Conservation (phyloP, 768 basidiomycete genomes). For the Mrakia gelida region DNA sequence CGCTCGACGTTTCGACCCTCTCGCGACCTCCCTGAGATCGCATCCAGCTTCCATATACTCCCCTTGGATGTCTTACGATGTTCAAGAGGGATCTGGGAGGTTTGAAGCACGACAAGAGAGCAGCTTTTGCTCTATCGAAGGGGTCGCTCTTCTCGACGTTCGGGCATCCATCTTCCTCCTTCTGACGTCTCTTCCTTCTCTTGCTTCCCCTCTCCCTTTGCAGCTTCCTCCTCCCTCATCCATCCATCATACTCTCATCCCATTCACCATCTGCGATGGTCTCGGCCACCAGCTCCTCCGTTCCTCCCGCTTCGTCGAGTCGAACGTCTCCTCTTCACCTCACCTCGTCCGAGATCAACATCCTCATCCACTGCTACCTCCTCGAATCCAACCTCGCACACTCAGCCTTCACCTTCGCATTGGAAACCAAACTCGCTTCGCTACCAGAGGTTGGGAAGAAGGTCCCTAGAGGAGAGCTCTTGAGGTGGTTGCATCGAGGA, state of each 20-base stretch:
- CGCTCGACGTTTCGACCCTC: too few species aligned
- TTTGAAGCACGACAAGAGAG: too few species aligned
- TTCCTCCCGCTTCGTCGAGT: constrained; percentile 1
- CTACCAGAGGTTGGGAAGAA: constrained; percentile 15
- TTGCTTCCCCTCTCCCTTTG: too few species aligned
- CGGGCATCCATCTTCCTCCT: too few species aligned
- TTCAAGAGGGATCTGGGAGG: too few species aligned
- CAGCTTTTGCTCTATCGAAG: too few species aligned
- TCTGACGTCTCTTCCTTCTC: too few species aligned
- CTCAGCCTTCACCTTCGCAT: constrained; percentile 32
- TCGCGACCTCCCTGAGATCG: too few species aligned
- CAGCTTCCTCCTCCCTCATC: neutral
- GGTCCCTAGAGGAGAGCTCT: constrained; percentile 24
- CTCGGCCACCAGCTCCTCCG: neutral
- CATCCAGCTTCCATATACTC: too few species aligned
- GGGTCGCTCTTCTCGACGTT: too few species aligned
- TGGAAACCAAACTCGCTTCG: constrained; percentile 27
- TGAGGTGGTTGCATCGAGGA: constrained; percentile 30
- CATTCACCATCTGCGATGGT: too few species aligned
- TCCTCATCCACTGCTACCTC: constrained; percentile 30
- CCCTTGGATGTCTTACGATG: too few species aligned
- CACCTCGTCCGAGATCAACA: constrained; percentile 28
- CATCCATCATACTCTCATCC: neutral
- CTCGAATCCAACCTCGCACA: constrained; percentile 28
- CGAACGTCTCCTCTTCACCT: constrained; percentile 21